Conservation (phyloP, 805 yeast genomes). For the Kazachstania martiniae region DNA sequence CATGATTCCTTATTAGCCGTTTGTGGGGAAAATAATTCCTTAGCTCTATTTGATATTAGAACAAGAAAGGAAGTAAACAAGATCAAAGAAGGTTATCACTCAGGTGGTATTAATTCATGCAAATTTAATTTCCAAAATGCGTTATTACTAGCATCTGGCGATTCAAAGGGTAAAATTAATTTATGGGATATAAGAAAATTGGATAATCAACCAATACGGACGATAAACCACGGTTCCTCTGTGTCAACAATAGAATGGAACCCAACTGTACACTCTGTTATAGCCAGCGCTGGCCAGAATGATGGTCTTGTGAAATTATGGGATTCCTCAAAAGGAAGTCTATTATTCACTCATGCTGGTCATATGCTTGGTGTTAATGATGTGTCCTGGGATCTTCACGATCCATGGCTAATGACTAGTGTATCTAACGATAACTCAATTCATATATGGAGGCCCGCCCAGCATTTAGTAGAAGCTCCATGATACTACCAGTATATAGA, state of each 20-base stretch:
- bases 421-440: constrained; percentile 78
- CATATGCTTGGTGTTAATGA: constrained; percentile 84
- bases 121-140: constrained; percentile 49
- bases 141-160: constrained; percentile 57
- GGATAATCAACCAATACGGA: constrained; percentile 19
- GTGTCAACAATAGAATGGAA: constrained; percentile 70
- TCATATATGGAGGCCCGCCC: constrained; percentile 74
- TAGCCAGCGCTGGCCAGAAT: constrained; percentile 58
- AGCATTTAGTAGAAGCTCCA: constrained; percentile 21
- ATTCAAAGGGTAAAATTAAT: constrained; percentile 41
- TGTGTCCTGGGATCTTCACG: constrained; percentile 68
- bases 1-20: constrained; percentile 53
- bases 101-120: constrained; percentile 42
- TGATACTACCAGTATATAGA: background rate
- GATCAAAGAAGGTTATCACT: constrained; percentile 4
- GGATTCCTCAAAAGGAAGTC: constrained; percentile 33
- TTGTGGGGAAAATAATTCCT: constrained; percentile 53
- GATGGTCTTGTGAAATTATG: constrained; percentile 54
- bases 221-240: constrained; percentile 34
- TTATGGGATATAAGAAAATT: constrained; percentile 58
- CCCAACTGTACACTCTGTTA: constrained; percentile 38
- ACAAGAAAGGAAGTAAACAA: constrained; percentile 4
- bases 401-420: constrained; percentile 59
- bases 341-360: constrained; percentile 68
- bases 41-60: constrained; percentile 48